phyloP scores from a whole-genome alignment of 768 basidiomycete genomes.

The Phylloporus sp. region DNA sequence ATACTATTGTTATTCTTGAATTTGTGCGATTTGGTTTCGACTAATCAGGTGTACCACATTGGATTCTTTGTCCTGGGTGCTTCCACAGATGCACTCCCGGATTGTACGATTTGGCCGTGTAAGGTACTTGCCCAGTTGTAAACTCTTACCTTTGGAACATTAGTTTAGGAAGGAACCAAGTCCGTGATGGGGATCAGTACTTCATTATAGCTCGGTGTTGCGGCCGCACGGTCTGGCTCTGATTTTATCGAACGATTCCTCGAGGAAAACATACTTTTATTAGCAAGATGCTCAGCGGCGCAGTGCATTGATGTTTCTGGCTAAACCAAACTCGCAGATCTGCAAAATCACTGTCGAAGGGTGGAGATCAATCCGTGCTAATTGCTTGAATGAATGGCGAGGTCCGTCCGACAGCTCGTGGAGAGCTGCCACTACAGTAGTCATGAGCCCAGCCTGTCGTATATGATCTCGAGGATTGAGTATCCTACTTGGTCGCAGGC shows the following conservation, averaged over 20 bases:
- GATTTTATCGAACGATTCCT: too few relatives aligned
- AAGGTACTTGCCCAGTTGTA: constrained; percentile 16
- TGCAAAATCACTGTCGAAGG: constrained; percentile 86
- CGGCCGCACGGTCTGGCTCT: too few relatives aligned
- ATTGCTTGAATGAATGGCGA: constrained; percentile 69
- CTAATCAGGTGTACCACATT: constrained; percentile 7
- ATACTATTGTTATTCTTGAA: constrained; percentile 4
- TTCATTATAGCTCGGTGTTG: too few relatives aligned
- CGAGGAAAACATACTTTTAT: too few relatives aligned
- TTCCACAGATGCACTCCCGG: constrained; percentile 1
- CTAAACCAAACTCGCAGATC: constrained; percentile 87
- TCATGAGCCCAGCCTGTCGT: too few relatives aligned
- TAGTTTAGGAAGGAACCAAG: too few relatives aligned
- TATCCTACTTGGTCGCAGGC: constrained; percentile 57
- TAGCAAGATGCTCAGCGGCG: too few relatives aligned
- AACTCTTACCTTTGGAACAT: constrained; percentile 3
- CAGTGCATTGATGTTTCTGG: constrained; percentile 56
- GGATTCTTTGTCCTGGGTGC: not conserved
- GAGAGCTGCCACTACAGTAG: constrained; percentile 80
- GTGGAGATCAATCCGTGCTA: constrained; percentile 92
- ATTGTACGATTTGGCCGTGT: constrained; percentile 19
- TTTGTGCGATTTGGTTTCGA: constrained; percentile 6
- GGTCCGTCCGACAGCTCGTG: constrained; percentile 72
- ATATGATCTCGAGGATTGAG: too few relatives aligned
- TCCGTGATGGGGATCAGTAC: too few relatives aligned